These are phyloP conservation scores for Mycosphaerella arachidis DNA, from an alignment of 2,329 filamentous ascomycete species.

Conservation along the genomic window DNA sequence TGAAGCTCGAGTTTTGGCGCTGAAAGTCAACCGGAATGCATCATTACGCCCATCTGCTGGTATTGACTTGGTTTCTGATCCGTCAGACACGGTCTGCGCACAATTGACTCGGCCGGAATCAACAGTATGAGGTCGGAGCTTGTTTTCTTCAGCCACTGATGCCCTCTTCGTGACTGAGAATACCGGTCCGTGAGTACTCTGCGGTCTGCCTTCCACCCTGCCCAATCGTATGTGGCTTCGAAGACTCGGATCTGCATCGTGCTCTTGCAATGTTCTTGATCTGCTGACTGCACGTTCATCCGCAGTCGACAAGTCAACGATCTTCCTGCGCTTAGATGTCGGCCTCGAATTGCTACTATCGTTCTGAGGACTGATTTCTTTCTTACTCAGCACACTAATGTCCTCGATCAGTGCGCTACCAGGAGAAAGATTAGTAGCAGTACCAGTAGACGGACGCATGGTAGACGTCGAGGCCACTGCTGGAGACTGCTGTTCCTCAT, in stretches of 20 bases:
- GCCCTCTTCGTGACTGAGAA: background rate
- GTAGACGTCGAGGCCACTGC: background rate
- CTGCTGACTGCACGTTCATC: background rate
- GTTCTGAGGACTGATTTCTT: background rate
- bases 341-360: too few species aligned
- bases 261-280: background rate
- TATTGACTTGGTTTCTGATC: background rate
- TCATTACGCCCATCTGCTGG: background rate
- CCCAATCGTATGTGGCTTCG: background rate
- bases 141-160: background rate
- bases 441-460: background rate
- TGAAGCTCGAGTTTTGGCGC: background rate
- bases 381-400: background rate
- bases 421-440: background rate
- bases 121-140: background rate
- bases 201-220: background rate
- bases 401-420: background rate
- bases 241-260: background rate
- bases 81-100: background rate
- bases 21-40: background rate
- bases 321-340: constrained; percentile 1
- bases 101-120: background rate
- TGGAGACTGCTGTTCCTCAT: constrained; percentile 8
- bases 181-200: background rate
- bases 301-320: background rate